Percentiles rank a stretch among this genome's conserved stretches.
phyloP scores from a whole-genome alignment of 495 filamentous ascomycete species.

The Sphaerosporella brunnea region DNA sequence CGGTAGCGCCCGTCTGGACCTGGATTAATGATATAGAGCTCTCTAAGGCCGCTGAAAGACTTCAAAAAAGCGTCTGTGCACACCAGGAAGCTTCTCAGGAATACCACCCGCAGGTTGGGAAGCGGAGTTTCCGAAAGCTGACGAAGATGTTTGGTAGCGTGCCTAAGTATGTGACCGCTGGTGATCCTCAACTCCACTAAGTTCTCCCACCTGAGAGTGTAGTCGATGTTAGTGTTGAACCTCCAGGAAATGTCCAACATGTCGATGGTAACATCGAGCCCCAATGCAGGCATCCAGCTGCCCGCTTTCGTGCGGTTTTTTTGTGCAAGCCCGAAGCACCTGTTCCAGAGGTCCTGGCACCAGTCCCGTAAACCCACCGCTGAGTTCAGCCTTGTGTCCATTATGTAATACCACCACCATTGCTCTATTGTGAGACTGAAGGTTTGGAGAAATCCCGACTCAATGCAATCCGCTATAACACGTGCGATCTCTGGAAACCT shows the following conservation, averaged over 20 bases:
- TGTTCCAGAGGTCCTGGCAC: conserved; percentile 8
- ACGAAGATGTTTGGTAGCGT: neutral
- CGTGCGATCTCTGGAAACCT: conserved; percentile 9
- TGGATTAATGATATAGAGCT: neutral
- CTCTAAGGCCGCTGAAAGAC: neutral
- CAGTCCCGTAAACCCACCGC: conserved; percentile 12
- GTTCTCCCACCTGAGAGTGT: neutral
- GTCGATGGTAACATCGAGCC: neutral
- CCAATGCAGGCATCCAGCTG: neutral
- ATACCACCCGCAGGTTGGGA: neutral
- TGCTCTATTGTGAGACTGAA: neutral
- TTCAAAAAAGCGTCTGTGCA: neutral
- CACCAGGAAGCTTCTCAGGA: neutral
- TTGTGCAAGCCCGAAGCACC: conserved; percentile 9
- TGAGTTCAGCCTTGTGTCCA: too few relatives aligned
- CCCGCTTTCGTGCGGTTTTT: neutral
- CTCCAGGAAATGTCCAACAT: neutral
- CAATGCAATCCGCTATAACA: conserved; percentile 11
- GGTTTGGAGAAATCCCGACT: neutral
- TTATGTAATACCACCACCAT: neutral
- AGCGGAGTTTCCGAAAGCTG: neutral
- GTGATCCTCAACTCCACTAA: neutral
- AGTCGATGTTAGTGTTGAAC: neutral
- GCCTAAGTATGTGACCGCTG: neutral
- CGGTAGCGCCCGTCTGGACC: neutral